A percentile compares a stretch with the other conserved stretches of the same genome.
These are phyloP conservation scores for Trypanosoma avium DNA, from an alignment of 208 protist genomes.

Conservation along the genomic window DNA sequence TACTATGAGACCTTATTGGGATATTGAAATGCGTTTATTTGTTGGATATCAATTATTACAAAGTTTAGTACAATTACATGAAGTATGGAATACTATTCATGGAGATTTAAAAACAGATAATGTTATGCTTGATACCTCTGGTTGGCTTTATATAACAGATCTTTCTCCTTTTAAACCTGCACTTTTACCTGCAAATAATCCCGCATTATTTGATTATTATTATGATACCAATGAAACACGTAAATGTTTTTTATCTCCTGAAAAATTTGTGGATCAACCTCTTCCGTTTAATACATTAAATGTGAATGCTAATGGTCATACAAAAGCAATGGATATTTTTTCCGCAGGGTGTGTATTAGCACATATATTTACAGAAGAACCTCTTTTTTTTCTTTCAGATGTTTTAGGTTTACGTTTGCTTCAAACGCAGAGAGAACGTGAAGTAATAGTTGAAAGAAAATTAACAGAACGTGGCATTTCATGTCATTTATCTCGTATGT, in stretches of 20 bases:
- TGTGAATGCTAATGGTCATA: constrained; percentile 68
- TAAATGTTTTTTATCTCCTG: constrained; percentile 80
- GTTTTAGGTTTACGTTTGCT: constrained; percentile 49
- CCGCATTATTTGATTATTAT: constrained; percentile 82
- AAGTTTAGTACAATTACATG: constrained; percentile 73
- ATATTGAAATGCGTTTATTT: constrained; percentile 47
- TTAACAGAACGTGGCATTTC: constrained; percentile 21
- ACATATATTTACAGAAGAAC: constrained; percentile 72
- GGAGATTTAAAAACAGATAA: constrained; percentile 91
- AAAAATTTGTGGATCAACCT: constrained; percentile 71
- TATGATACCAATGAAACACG: constrained; percentile 86
- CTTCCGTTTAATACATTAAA: constrained; percentile 34
- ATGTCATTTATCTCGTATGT: constrained; percentile 13
- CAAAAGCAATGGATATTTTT: constrained; percentile 82
- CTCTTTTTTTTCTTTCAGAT: constrained; percentile 60
- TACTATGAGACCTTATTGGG: constrained; percentile 57
- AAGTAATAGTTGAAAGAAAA: constrained; percentile 13
- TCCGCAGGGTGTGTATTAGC: constrained; percentile 70
- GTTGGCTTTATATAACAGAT: constrained; percentile 81
- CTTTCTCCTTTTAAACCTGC: constrained; percentile 87
- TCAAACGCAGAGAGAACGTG: constrained; percentile 16
- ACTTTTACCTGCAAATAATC: constrained; percentile 61
- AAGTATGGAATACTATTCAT: constrained; percentile 72
- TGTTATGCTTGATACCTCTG: constrained; percentile 66
- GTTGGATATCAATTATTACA: constrained; percentile 69